Percentiles rank a stretch among this genome's conserved stretches.
phyloP scores from a whole-genome alignment of 768 basidiomycete species.

The Lentinula sp. region DNA sequence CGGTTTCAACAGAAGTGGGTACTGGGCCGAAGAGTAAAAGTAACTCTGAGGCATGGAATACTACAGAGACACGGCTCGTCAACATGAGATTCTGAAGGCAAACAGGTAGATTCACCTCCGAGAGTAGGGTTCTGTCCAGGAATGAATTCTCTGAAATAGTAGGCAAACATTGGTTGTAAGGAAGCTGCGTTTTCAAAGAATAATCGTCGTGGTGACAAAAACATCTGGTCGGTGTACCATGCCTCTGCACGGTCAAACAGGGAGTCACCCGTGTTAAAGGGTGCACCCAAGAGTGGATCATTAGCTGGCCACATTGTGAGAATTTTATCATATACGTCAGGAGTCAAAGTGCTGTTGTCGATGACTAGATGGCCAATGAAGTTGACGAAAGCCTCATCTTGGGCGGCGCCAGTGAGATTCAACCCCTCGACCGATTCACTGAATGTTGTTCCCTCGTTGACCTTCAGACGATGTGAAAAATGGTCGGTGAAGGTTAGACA shows the following conservation, averaged over 20 bases:
- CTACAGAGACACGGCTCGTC: conserved; percentile 17
- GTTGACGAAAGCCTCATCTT: conserved; percentile 36
- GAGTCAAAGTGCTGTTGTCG: conserved; percentile 43
- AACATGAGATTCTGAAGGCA: neutral
- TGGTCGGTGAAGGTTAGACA: too few species aligned
- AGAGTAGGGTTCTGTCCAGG: conserved; percentile 41
- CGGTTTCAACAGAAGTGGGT: conserved; percentile 32
- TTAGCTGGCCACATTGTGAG: conserved; percentile 40
- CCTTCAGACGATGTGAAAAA: conserved; percentile 17
- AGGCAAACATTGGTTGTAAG: conserved; percentile 44
- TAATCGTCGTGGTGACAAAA: conserved; percentile 40
- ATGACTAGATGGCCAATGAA: conserved; percentile 46
- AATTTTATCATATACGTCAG: conserved; percentile 32
- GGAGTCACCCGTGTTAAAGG: conserved; percentile 54
- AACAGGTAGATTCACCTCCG: conserved; percentile 34
- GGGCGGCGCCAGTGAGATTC: conserved; percentile 28
- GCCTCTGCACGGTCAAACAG: conserved; percentile 50
- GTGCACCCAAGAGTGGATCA: conserved; percentile 37
- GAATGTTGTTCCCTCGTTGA: conserved; percentile 49
- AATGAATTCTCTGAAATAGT: conserved; percentile 52
- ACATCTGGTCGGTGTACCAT: conserved; percentile 59
- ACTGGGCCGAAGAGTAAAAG: conserved; percentile 42
- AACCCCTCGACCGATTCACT: conserved; percentile 31
- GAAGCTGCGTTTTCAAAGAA: conserved; percentile 44
- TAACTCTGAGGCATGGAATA: conserved; percentile 45